Percentiles rank a stretch among this genome's conserved stretches.
Conservation (phyloP, 177 flowering plant genomes). For the Vitis hybrid region DNA sequence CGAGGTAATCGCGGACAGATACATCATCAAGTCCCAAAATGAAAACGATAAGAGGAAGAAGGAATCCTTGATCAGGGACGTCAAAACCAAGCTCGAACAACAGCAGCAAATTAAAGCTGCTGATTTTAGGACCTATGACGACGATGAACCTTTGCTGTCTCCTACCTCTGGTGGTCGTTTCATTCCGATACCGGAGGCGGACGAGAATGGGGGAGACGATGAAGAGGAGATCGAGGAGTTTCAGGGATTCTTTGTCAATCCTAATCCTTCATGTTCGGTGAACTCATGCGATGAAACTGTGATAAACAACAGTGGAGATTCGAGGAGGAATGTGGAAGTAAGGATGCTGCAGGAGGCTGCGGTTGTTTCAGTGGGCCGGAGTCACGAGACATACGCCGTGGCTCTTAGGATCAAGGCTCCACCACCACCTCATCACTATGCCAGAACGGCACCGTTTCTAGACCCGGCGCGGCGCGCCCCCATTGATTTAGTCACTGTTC, state of each 20-base stretch:
- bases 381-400: constrained; percentile 50
- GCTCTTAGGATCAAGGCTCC: constrained; percentile 68
- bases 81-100: constrained; percentile 6
- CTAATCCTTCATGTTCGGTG: constrained; percentile 22
- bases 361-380: constrained; percentile 32
- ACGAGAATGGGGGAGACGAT: constrained; percentile 35
- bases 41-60: constrained; percentile 7
- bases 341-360: constrained; percentile 51
- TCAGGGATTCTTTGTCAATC: constrained; percentile 57
- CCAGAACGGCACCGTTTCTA: constrained; percentile 13
- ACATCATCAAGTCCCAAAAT: not conserved
- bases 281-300: constrained; percentile 16
- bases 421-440: constrained; percentile 25
- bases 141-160: constrained; percentile 78
- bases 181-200: constrained; percentile 65
- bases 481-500: constrained; percentile 71
- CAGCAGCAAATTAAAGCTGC: not conserved
- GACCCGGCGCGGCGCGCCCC: constrained; percentile 56
- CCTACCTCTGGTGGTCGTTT: constrained; percentile 47
- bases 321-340: constrained; percentile 41
- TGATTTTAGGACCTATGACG: constrained; percentile 44
- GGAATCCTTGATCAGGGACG: constrained; percentile 16
- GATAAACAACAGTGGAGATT: not conserved
- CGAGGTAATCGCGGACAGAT: not conserved
- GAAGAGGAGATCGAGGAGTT: constrained; percentile 54